Base-by-base conservation (phyloP, 2,329 filamentous ascomycete species). In the Monosporascus sp. region DNA sequence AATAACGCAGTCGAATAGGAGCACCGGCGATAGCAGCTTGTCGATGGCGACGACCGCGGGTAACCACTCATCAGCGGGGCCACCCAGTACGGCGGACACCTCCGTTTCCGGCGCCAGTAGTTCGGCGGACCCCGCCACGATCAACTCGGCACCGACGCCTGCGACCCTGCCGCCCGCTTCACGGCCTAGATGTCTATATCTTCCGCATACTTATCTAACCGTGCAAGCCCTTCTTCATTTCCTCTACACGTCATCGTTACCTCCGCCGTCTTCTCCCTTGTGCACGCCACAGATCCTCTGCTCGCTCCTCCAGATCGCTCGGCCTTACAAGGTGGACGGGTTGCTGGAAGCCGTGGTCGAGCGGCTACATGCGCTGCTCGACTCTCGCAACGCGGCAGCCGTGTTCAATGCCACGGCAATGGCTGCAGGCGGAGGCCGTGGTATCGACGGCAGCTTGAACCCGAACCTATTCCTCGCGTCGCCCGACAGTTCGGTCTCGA, bases 321-420 rank as follows among this genome's bases (percentile, higher is more conserved):
- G 94, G 5, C 93, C 94, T 0, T 99, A 99, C 68, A 89, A 91
- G 58, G 82, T 99, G 47, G 92, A 97, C 63, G 94, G 94, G 0
- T 80, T 99, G 2, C 77, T 97, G 1, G 94, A 99, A 72, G 90
- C 90, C 0, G 90, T 95, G 2, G 90, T 97, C 9, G 91, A 97
- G 70, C 84, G 93, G 7, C 78, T 99, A 0, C 94, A 99, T 65
- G 81, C 89, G 31, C 82, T 95, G 1, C 82, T 99, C 4, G 94
- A 99, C 68, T 94, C 90, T 47, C 83, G 93, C 47, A 99, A 97
- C 61, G 93, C 94, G 0, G 94, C 94, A 0, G 94, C 94, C 6
- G 92, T 99, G 0, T 99, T 99, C 77, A 99, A 99, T 60, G 94
- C 94, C 0, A 94, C 93, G 0, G 94, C 94, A 50, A 97, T 97